Evolutionary conservation across 192 early-diverging fungal genomes (phyloP), one percentile per base, ranked within the genome.

Genomic region (Dissophora globulifera): DNA sequence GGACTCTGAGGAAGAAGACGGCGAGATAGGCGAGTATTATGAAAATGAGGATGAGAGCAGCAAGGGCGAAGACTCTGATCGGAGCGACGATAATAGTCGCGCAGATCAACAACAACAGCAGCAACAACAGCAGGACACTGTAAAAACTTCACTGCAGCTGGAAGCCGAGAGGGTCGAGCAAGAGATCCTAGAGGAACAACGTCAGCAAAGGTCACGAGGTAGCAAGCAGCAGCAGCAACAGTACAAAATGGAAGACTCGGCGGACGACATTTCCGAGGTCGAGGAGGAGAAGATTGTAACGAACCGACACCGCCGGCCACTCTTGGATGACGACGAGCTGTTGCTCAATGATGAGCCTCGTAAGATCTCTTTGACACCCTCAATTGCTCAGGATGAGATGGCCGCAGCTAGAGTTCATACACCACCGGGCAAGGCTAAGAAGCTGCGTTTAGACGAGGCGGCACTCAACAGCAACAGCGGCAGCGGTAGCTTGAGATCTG

Each of bases 291-390:
- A 78, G 2, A 23, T 46, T 13, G 40, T 60, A 26, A 69, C 33
- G 41, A 82, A 58, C n/a, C 46, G 9, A 20, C 57, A 66, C 31
- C 62, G 72, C 20, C 46, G 64, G 22, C 56, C 56, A 3, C 38
- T 76, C 4, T 23, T 76, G 38, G 72, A 76, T 33, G 72, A 67
- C 12, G 72, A 76, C 20, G 72, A 76, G 9, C 58, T 76, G 0
- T 16, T 67, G 58, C 62, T 67, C 29, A 62, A 38, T n/a, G 60
- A 66, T 30, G 83, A 85, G 54, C 82, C 84, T 0, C 82, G 82
- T 43, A 83, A 83, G 58, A 82, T 85, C 22, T 85, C 84, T 3
- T 64, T 85, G 15, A 85, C 84, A 13, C 84, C 84, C 1, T 69
- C 78, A 4, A 81, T 83, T 58, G 84, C 84, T 20, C 79, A 79